These are phyloP conservation scores for Ophiostoma pallidulum DNA, from an alignment of 2,329 filamentous ascomycete genomes.

Conservation along the genomic window DNA sequence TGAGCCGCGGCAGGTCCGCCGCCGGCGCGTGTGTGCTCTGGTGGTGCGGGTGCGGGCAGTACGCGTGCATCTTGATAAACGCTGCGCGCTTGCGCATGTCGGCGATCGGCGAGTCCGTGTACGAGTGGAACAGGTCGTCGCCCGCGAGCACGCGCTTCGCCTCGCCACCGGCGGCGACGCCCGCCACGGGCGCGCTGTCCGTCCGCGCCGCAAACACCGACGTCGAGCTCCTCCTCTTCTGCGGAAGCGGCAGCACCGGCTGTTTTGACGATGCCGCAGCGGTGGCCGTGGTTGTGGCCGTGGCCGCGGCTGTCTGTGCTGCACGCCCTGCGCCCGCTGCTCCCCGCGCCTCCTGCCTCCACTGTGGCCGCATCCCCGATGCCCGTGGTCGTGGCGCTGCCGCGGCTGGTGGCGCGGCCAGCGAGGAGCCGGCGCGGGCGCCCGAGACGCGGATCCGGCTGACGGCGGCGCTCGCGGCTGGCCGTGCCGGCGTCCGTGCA, in stretches of 20 bases:
- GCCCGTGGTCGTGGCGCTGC: not conserved
- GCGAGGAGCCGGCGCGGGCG: not conserved
- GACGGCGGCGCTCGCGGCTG: not conserved
- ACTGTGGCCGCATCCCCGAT: not conserved
- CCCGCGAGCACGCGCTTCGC: constrained; percentile 40
- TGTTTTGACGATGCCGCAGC: too few relatives aligned
- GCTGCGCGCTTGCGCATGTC: constrained; percentile 80
- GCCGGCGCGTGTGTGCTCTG: constrained; percentile 53
- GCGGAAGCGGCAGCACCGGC: not conserved
- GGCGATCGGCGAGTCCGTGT: constrained; percentile 78
- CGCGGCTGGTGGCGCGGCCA: not conserved
- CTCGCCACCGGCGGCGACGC: constrained; percentile 17
- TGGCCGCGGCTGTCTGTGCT: not conserved
- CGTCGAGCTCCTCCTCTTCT: constrained; percentile 9
- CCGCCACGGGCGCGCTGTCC: not conserved
- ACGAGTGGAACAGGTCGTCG: constrained; percentile 88
- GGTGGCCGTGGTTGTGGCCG: not conserved
- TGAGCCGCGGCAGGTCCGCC: not conserved
- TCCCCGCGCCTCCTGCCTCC: not conserved
- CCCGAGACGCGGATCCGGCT: not conserved
- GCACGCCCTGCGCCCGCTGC: not conserved
- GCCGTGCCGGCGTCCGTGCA: constrained; percentile 10
- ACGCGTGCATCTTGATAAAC: constrained; percentile 86
- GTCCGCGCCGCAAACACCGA: constrained; percentile 9
- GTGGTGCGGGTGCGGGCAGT: constrained; percentile 86